Base-by-base conservation (phyloP, 2,329 filamentous ascomycete genomes). In the Cladosporium sp. region DNA sequence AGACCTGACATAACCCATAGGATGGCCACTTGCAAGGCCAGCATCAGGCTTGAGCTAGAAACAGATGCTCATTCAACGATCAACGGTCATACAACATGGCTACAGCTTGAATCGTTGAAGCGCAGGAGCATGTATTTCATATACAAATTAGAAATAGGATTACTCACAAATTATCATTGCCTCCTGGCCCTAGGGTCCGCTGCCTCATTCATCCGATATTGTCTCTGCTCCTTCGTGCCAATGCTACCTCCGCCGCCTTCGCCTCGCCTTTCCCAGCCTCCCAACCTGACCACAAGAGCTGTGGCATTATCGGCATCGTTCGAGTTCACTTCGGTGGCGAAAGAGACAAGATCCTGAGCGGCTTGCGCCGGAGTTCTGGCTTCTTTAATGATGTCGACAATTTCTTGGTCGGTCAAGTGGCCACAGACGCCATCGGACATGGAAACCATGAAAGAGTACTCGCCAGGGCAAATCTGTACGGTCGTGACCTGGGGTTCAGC, bases 381-480 rank as follows among this genome's bases (percentile, higher is more conserved):
- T 79, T 99, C 95, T 78, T 98, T 98, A 73, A 98, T 85, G 34
- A 98, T 88, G 76, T 99, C 95, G 32, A 97, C 93, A 67, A 98
- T 92, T 79, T 99, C 95, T 79, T 98, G 94, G 75, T 99, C 95
- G 64, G 85, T 88, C 25, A 98, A 82, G 18, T 91, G 91, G 7
- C 92, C 94, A 23, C 89, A 94, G 11, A 99, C 88, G 28, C 95
- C 95, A 77, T 99, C 95, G 2, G 88, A 91, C 76, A 96, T 87
- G 56, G 99, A 85, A 1, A 96, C 92, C 60, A 98, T 76, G 79
- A 99, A 99, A 2, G 89, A 89, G 78, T 92, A 97, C 77, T 97
- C 89, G 0, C 92, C 93, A 0, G 94, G 90, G 0, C 85, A 85
- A 67, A 98, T 83, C 69, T 97, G 91, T 14, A 93, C 82, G 39